These are phyloP conservation scores for Tetrapisispora pingtungensis DNA, from an alignment of 805 yeast species.

Conservation along the genomic window DNA sequence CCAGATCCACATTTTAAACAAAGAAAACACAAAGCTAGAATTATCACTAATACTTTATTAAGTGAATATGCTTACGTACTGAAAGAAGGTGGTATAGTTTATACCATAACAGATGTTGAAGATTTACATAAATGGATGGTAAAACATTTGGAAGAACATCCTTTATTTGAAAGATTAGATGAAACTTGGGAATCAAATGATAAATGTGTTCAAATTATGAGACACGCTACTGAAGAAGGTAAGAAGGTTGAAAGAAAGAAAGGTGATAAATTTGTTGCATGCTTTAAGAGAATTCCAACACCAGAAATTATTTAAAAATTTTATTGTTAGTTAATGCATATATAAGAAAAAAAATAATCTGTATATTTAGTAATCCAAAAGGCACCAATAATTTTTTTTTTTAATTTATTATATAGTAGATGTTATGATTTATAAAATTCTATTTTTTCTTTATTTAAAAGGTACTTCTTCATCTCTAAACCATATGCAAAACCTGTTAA, in stretches of 20 bases:
- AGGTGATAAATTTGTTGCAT: conserved; percentile 82
- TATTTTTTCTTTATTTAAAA: conserved; percentile 16
- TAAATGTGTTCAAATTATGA: conserved; percentile 78
- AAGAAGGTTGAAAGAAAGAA: conserved; percentile 88
- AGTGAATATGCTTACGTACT: conserved; percentile 89
- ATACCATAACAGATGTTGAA: conserved; percentile 91
- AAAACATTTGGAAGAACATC: conserved; percentile 80
- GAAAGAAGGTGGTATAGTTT: conserved; percentile 76
- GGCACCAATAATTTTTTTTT: not conserved
- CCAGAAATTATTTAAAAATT: conserved; percentile 30
- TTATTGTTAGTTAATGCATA: not conserved
- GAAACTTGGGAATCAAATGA: conserved; percentile 75
- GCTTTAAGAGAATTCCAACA: conserved; percentile 63
- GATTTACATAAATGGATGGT: conserved; percentile 97
- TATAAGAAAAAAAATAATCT: not conserved
- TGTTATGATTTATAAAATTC: not conserved
- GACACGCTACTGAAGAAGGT: conserved; percentile 93
- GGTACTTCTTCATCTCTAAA: conserved; percentile 22
- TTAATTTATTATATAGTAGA: not conserved
- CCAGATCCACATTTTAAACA: conserved; percentile 99
- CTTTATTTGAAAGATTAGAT: conserved; percentile 72
- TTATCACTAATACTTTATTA: conserved; percentile 77
- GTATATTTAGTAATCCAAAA: not conserved
- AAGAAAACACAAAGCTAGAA: conserved; percentile 94
- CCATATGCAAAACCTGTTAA: conserved; percentile 36